Evolutionary conservation across 179 eudicot species (phyloP).

Genomic region (Beta lomatogona): DNA sequence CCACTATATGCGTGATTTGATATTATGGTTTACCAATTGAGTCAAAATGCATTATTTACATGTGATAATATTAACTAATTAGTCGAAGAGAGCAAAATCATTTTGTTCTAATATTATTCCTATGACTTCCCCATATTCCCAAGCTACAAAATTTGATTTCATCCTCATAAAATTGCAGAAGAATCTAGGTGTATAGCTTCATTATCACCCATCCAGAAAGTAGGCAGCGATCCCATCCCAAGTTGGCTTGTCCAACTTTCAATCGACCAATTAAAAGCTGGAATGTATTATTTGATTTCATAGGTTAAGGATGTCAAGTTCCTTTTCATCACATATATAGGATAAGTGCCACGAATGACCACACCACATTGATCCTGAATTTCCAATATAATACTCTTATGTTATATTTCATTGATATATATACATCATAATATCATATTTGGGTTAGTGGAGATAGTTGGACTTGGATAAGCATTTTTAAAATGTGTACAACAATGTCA

Average conservation of each 20-base stretch:
- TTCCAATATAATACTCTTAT: no score
- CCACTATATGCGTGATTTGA: not conserved
- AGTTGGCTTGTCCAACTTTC: constrained; percentile 3
- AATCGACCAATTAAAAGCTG: not conserved
- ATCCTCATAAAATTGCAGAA: not conserved
- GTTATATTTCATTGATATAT: no score
- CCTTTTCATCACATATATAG: not conserved
- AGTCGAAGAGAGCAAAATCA: not conserved
- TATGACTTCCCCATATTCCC: not conserved
- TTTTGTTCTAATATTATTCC: not conserved
- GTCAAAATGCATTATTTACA: not conserved
- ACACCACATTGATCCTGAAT: no score
- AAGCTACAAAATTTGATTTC: not conserved
- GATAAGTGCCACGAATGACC: no score
- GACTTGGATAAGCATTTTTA: no score
- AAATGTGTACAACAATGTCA: no score
- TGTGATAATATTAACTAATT: no score
- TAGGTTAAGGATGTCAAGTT: not conserved
- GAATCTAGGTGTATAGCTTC: not conserved
- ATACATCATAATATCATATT: no score
- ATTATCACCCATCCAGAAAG: not conserved
- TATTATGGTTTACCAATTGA: not conserved
- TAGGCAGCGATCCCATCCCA: constrained; percentile 4
- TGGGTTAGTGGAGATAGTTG: no score
- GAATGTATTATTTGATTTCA: not conserved